Percentiles rank a stretch among this genome's conserved stretches.
Evolutionary conservation across 257 asterid genomes (phyloP).

Genomic region (Galeopsis tetrahit): DNA sequence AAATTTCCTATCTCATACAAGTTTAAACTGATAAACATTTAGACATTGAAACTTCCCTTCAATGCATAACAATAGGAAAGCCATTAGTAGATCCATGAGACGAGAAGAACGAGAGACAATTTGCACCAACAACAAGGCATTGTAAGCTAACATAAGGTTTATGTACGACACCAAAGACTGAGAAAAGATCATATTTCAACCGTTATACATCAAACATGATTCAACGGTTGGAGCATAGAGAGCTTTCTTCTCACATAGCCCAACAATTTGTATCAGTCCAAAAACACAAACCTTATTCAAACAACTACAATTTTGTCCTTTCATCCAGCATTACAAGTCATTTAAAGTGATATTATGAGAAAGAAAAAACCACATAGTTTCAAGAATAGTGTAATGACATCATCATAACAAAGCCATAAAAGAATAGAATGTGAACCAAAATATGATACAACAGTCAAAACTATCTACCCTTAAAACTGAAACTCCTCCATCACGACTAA

Average conservation of each 20-base stretch:
- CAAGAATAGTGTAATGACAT: constrained; percentile 5
- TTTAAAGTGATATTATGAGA: background rate
- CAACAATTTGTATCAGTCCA: too few relatives aligned
- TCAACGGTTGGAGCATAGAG: too few relatives aligned
- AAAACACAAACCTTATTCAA: too few relatives aligned
- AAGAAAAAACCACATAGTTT: constrained; percentile 12
- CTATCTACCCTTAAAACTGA: constrained; percentile 27
- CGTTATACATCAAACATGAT: too few relatives aligned
- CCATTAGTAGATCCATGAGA: constrained; percentile 19
- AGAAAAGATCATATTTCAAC: background rate
- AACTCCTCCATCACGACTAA: background rate
- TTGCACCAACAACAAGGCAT: background rate
- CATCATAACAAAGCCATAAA: background rate
- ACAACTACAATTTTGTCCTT: background rate
- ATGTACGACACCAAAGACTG: background rate
- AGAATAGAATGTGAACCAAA: constrained; percentile 27
- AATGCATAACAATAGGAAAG: background rate
- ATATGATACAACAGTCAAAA: constrained; percentile 21
- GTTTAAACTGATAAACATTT: background rate
- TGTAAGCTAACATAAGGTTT: background rate
- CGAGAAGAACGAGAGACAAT: background rate
- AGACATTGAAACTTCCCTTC: too few relatives aligned
- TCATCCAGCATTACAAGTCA: constrained; percentile 7
- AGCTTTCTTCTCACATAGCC: too few relatives aligned
- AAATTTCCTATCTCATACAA: background rate